Evolutionary conservation across 2,329 filamentous ascomycete genomes (phyloP).

Genomic region (Monilinia polystroma): DNA sequence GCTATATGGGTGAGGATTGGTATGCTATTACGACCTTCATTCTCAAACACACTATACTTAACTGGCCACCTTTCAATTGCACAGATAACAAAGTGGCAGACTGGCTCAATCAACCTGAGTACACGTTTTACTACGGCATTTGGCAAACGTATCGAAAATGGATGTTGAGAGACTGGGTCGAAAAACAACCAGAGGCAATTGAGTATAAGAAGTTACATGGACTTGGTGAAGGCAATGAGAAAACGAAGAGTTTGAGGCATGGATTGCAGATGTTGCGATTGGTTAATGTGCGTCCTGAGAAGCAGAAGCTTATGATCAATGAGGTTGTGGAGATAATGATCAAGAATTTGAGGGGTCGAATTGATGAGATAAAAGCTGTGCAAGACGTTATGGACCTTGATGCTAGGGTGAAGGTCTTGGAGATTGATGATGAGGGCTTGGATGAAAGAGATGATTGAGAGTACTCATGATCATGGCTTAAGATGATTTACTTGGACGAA

Average conservation of each 20-base stretch:
- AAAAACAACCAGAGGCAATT: background rate
- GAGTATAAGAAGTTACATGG: background rate
- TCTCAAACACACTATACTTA: background rate
- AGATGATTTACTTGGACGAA: too few species aligned
- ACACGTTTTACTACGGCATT: background rate
- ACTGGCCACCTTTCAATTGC: background rate
- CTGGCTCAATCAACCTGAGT: background rate
- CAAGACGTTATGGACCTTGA: too few species aligned
- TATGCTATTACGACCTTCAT: background rate
- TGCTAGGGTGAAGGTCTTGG: too few species aligned
- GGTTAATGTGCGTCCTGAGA: background rate
- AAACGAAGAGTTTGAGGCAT: background rate
- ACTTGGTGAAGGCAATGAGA: background rate
- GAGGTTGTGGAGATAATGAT: background rate
- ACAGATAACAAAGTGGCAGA: background rate
- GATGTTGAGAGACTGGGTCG: slow-evolving; percentile 10
- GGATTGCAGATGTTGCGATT: background rate
- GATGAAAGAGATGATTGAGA: too few species aligned
- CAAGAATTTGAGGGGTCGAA: background rate
- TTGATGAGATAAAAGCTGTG: background rate
- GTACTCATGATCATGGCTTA: too few species aligned
- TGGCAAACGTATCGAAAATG: background rate
- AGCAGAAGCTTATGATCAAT: background rate
- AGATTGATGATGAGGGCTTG: too few species aligned
- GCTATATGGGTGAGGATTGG: background rate